Base-by-base conservation (phyloP, 371 early-diverging fungal genomes). In the Thermomucor indicae-seudaticae region DNA sequence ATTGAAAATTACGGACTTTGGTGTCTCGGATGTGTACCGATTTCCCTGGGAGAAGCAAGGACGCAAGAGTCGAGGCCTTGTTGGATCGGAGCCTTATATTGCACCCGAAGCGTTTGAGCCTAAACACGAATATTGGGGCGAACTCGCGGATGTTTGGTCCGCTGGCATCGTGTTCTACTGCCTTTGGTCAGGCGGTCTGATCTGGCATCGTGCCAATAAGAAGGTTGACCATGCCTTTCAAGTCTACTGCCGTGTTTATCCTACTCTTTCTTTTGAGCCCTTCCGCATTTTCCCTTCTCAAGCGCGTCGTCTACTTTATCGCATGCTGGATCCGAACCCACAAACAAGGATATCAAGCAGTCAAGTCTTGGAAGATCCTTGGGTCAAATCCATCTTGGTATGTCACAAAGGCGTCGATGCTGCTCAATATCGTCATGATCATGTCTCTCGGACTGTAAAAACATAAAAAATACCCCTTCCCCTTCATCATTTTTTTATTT, bases 1-100 rank as follows among this genome's bases (percentile, higher is more conserved):
- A 22, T 57, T 98, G 47, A 99, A 99, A 69, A 96, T 97, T 60
- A 93, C 96, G 17, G 97, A 99, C 70, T 99, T 97, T 83, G 96
- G 97, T 31, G 93, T 95, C 10, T 88, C 95, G 7, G 92, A 91
- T 49, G 94, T 97, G 1, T 95, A 94, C 70, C 78, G 90, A 40
- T 87, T 82, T 48, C 78, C 83, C 34, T 93, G 91, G 86, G 91
- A 92, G 62, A 70, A 70, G 19, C 60, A 65, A 35, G 60, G 81
- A 27, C 88, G 85, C 64, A 65, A 75, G 49, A 92, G 91, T 44
- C 75, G 72, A 43, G 94, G 94, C 17, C 67, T 91, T 42, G 90
- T 91, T 40, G 95, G 96, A 6, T 88, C 90, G 14, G 87, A 84
- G 43, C 93, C 94, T 16, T 96, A 94, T 70, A 95, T 93, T 67